Evolutionary conservation across 176 grass and related monocot genomes (phyloP).

Genomic region (Tuctoria greenei): DNA sequence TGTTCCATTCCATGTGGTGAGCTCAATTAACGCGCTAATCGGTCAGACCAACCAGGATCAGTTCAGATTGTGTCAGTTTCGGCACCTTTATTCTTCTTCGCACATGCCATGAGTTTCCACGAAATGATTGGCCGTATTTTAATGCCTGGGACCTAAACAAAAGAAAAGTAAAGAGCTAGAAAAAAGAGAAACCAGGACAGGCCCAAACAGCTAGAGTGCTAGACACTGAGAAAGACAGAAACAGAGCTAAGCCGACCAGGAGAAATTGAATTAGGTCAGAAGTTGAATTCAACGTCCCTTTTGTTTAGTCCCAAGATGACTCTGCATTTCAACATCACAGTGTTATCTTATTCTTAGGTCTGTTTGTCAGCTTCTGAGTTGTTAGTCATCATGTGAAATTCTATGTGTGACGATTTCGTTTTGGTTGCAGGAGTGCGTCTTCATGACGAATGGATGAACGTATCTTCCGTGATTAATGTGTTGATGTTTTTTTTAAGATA

Average conservation of each 20-base stretch:
- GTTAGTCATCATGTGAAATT: not conserved
- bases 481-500: no score
- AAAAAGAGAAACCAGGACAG: no score
- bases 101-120: not conserved
- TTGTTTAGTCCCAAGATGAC: not conserved
- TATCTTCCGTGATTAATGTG: not conserved
- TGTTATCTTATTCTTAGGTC: not conserved
- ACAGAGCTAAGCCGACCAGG: no score
- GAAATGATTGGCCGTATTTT: not conserved
- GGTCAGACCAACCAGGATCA: not conserved
- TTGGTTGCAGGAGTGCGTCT: not conserved
- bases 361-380: not conserved
- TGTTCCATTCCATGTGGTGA: not conserved
- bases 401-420: not conserved
- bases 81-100: not conserved
- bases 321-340: not conserved
- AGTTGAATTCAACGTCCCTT: not conserved
- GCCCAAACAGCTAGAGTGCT: no score
- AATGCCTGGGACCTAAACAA: no score
- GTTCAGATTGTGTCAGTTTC: not conserved
- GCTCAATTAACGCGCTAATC: not conserved
- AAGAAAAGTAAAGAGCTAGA: no score
- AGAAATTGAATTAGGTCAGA: slow-evolving; percentile 4
- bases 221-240: no score
- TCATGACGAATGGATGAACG: not conserved